Evolutionary conservation across 1,139 yeast genomes (phyloP), one percentile per base, ranked within the genome.

Genomic region (Yamadazyma buinensis): DNA sequence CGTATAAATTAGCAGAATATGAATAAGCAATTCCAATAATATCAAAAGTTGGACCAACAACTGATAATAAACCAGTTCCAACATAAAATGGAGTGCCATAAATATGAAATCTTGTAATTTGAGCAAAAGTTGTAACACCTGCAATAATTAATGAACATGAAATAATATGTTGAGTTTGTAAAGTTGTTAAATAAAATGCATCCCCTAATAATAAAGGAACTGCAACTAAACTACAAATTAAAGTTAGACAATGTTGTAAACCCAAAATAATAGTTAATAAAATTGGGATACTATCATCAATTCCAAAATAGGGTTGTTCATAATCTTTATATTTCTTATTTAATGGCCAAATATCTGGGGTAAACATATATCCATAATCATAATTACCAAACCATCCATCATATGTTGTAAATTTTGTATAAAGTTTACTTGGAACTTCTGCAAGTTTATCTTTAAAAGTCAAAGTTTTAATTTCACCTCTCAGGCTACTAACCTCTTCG

Each of bases 31-130:
- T 82, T 13, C 92, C 73, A 52, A 88, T 83, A 28, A 95, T 85
- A 15, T 95, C 88, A 57, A 88, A 88, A 0, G 95, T 82, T n/a
- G 94, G 83, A 41, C 96, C 97, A 20, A 87, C 94, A 28, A 88
- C 95, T 7, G 94, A 83, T 35, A 88, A 68, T 52, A 86, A 61
- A 18, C 97, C 97, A 0, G 96, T 85, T 23, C 96, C 97, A 20
- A 88, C 55, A 51, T 74, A 84, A 57, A 83, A 84, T 14, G 78
- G 79, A 6, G 95, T 84, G 29, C 70, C 74, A 23, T 69, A 80
- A 36, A 87, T 75, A 48, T 77, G 86, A 63, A 87, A 77, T 40
- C 96, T 72, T 11, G 94, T 80, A 53, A 88, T 84, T 59, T 88
- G 96, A 44, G 87, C 60, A 35, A 72, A 52, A 1, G 95, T 82